Evolutionary conservation across 2,329 filamentous ascomycete genomes (phyloP), one percentile per base, ranked within the genome.

Genomic region (Colletotrichum karsti): DNA sequence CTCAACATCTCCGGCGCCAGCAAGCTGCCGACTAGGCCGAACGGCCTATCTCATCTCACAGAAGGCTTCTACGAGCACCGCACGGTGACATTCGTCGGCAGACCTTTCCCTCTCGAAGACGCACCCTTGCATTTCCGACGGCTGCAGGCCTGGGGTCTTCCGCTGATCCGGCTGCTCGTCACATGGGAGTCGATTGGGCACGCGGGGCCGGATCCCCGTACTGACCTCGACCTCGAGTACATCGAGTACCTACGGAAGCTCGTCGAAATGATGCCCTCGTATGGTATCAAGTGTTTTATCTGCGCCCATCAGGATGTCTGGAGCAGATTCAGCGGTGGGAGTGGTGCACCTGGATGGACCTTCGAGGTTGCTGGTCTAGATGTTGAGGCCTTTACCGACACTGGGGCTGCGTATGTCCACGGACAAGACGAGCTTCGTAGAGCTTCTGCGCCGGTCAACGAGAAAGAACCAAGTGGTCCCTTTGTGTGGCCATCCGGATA

Each of bases 251-350:
- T 82, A 9, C 74, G 76, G 10, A 69, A 73, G 24, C 75, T 82
- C 18, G 70, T 82, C 4, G 74, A 77, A 33, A 64, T 80, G 59
- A 82, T 82, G 74, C 76, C 79, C 0, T 64, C 70, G 42, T 80
- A 79, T 51, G 80, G 81, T 22, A 73, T 82, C 48, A 78, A 78
- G 62, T 81, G 80, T 69, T 82, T 82, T 64, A 60, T 82, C n/a
- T 82, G 81, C 64, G 80, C 79, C 0, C 80, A 82, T 22, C 80
- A 82, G 68, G 80, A 82, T 46, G 80, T 82, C 10, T 82, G 80
- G 81, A 82, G 80, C 50, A 74, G 80, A 5, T 82, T 79, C 63
- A 81, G 80, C 30, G 80, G 80, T 9, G 80, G 80, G 0, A 82
- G 80, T 46, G 80, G 80, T 51, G 80, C 80, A 4, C 80, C 80